These are phyloP conservation scores for Graphilbum ipis-grandicollis DNA, from an alignment of 2,329 filamentous ascomycete genomes.

Conservation along the genomic window DNA sequence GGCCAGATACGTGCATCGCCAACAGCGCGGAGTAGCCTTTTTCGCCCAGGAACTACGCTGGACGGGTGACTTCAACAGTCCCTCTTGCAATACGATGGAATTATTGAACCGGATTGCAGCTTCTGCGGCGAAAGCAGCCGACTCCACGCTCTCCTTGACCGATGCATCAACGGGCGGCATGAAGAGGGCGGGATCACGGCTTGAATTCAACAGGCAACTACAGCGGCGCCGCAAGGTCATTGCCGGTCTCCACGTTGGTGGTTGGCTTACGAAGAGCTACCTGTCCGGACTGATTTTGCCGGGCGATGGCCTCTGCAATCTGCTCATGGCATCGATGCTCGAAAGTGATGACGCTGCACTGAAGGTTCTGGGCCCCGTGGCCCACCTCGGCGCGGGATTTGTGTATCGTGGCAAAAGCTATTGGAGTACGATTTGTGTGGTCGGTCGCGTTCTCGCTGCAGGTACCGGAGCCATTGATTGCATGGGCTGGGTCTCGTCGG, in stretches of 20 bases:
- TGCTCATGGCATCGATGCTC: conserved; percentile 47
- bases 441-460: conserved; percentile 47
- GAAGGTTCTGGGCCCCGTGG: conserved; percentile 37
- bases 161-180: background rate
- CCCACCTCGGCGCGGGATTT: conserved; percentile 47
- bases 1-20: conserved; percentile 37
- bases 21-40: conserved; percentile 43
- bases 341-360: conserved; percentile 47
- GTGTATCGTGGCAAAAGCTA: conserved; percentile 47
- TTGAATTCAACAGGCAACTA: conserved; percentile 14
- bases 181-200: background rate
- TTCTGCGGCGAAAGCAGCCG: conserved; percentile 10
- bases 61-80: conserved; percentile 26
- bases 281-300: conserved; percentile 48
- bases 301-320: conserved; percentile 43
- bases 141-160: background rate
- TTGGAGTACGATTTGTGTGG: conserved; percentile 50
- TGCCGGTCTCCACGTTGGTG: conserved; percentile 38
- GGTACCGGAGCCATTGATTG: conserved; percentile 44
- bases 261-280: conserved; percentile 53
- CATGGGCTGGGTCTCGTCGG: conserved; percentile 51
- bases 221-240: conserved; percentile 35
- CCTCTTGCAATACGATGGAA: conserved; percentile 1
- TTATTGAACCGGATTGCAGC: conserved; percentile 22
- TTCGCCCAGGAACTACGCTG: conserved; percentile 46